A percentile compares a stretch with the other conserved stretches of the same genome.
Evolutionary conservation across 2,329 filamentous ascomycete species (phyloP).

Genomic region (Xenoacremonium recifei): DNA sequence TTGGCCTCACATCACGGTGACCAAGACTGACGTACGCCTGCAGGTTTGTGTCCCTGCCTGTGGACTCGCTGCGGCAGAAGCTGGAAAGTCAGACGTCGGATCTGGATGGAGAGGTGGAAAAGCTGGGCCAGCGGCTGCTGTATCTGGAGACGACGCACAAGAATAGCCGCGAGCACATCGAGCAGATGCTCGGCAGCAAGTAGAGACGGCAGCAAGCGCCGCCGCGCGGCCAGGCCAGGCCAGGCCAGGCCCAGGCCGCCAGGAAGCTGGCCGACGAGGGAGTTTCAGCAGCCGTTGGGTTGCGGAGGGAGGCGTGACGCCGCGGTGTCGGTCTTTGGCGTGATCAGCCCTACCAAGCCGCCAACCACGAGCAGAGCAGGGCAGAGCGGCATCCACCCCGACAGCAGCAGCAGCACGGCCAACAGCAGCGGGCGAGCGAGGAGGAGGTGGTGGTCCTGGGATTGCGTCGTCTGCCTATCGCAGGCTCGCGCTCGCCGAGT

Average conservation of each 20-base stretch:
- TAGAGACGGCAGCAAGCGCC: slow-evolving; percentile 10
- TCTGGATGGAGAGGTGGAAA: slow-evolving; percentile 74
- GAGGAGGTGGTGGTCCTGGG: too few relatives aligned
- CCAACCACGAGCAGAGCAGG: too few relatives aligned
- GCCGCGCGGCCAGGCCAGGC: slow-evolving; percentile 4
- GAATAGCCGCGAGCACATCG: slow-evolving; percentile 88
- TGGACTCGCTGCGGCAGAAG: slow-evolving; percentile 70
- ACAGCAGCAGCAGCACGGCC: too few relatives aligned
- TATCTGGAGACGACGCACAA: slow-evolving; percentile 95
- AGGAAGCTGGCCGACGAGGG: background rate
- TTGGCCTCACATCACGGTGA: background rate
- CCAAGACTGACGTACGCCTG: slow-evolving; percentile 5
- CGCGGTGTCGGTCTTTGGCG: too few relatives aligned
- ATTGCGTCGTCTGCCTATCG: too few relatives aligned
- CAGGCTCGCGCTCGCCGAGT: too few relatives aligned
- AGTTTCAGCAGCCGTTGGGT: slow-evolving; percentile 10
- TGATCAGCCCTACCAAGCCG: too few relatives aligned
- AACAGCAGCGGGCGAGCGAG: too few relatives aligned
- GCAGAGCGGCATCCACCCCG: too few relatives aligned
- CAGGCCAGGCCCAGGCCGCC: background rate
- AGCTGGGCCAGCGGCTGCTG: slow-evolving; percentile 82
- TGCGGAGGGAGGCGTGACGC: too few relatives aligned
- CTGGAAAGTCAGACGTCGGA: slow-evolving; percentile 72
- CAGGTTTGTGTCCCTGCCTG: slow-evolving; percentile 86
- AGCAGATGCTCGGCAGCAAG: slow-evolving; percentile 72